Evolutionary conservation across 805 yeast species (phyloP), one percentile per base, ranked within the genome.

Genomic region (Nakazawaea wyomingensis): DNA sequence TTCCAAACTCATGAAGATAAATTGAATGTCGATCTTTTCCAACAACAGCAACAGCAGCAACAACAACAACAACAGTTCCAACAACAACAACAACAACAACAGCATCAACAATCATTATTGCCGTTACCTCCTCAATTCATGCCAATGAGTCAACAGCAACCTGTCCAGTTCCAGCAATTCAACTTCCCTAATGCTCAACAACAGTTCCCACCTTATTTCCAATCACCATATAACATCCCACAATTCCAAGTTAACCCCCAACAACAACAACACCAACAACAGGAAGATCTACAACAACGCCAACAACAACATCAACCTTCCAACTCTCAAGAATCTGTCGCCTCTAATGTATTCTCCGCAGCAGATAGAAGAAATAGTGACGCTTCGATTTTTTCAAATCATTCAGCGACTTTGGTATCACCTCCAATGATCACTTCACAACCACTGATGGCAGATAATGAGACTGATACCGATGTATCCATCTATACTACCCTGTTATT

Each of bases 401-500:
- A 61, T 44, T 50, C 63, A 1, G 32, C 38, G 11, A 40, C 38
- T 33, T 33, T 39, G 33, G 32, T 37, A 14, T 39, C 47, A 14
- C 45, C 41, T 11, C 39, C 39, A 21, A 24, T 30, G 18, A 42
- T 44, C 5, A 47, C 41, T 14, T 24, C 34, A 11, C 34, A 22
- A 33, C 34, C 20, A 30, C 20, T 20, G 30, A 21, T 30, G 13
- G 43, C 37, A 1, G 42, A 44, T 17, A 74, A 68, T 5, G 71
- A 69, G 13, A 40, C 37, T 1, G 42, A 44, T 17, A 74, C 68
- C 6, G 71, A 69, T 44, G 71, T 66, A 46, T 65, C 67, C 18
- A 58, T 49, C 20, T 69, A 68, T 43, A 63, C 69, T 0, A 64
- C 63, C 11, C 56, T 64, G 18, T 55, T 80, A 29, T 61, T 80